phyloP scores from a whole-genome alignment of 305 asterid species.

The Salvia sclarea region DNA sequence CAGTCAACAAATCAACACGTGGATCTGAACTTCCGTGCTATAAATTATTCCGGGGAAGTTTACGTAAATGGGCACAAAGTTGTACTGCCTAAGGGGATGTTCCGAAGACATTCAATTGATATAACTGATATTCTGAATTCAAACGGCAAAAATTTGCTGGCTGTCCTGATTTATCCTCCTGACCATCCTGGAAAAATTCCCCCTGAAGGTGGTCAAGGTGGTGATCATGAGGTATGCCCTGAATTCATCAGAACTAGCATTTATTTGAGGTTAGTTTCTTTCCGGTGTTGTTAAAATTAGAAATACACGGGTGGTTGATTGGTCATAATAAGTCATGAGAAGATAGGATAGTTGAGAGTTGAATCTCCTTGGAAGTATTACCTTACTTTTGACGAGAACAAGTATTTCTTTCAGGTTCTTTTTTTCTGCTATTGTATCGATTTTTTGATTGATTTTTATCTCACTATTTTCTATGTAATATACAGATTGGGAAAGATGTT shows the following conservation, averaged over 20 bases:
- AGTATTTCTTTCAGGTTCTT: background rate
- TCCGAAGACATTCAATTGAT: slow-evolving; percentile 85
- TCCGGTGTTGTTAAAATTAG: background rate
- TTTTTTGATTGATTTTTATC: slow-evolving; percentile 22
- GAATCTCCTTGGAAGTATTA: background rate
- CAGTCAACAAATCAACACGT: slow-evolving; percentile 63
- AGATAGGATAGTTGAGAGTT: slow-evolving; percentile 9
- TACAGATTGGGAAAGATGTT: slow-evolving; percentile 93
- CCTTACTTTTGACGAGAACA: background rate
- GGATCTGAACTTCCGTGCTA: slow-evolving; percentile 85
- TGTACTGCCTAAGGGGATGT: slow-evolving; percentile 94
- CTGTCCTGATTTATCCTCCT: slow-evolving; percentile 92
- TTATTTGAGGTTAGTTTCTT: slow-evolving; percentile 1
- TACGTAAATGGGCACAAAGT: slow-evolving; percentile 84
- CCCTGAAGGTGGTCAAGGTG: slow-evolving; percentile 96
- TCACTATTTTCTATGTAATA: slow-evolving; percentile 24
- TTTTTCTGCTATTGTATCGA: slow-evolving; percentile 8
- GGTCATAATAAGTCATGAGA: slow-evolving; percentile 12
- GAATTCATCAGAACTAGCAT: slow-evolving; percentile 21
- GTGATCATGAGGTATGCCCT: slow-evolving; percentile 91
- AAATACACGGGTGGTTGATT: slow-evolving; percentile 2
- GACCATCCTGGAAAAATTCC: slow-evolving; percentile 98
- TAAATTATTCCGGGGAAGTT: slow-evolving; percentile 90
- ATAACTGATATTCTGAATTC: slow-evolving; percentile 61
- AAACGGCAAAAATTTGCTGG: slow-evolving; percentile 75